Conservation (phyloP, 805 yeast genomes). For the Candida taoyuanica region DNA sequence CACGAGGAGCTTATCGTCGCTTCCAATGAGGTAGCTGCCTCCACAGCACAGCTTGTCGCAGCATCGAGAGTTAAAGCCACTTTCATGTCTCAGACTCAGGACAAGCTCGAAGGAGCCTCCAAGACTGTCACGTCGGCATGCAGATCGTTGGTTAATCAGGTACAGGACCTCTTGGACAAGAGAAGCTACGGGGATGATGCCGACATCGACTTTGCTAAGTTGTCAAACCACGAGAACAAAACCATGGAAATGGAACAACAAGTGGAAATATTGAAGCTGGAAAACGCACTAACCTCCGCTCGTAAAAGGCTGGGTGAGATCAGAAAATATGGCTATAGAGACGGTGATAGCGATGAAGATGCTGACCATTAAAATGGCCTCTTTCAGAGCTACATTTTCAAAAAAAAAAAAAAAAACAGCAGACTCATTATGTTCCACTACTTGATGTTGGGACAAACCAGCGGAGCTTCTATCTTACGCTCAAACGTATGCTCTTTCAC, state of each 20-base stretch:
- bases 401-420: too few species aligned
- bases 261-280: slow-evolving; percentile 80
- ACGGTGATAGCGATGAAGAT: slow-evolving; percentile 56
- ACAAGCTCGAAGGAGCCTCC: slow-evolving; percentile 62
- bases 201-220: slow-evolving; percentile 58
- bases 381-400: too few species aligned
- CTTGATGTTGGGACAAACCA: too few species aligned
- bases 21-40: slow-evolving; percentile 86
- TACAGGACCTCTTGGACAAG: slow-evolving; percentile 51
- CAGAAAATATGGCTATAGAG: slow-evolving; percentile 70
- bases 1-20: slow-evolving; percentile 87
- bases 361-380: too few species aligned
- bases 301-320: slow-evolving; percentile 82
- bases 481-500: too few species aligned
- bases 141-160: slow-evolving; percentile 63
- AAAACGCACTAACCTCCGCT: slow-evolving; percentile 64
- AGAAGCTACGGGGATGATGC: slow-evolving; percentile 30
- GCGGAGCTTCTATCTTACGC: too few species aligned
- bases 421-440: too few species aligned
- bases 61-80: slow-evolving; percentile 85
- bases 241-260: slow-evolving; percentile 91
- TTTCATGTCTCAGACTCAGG: slow-evolving; percentile 72
- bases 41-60: slow-evolving; percentile 89
- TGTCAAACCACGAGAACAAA: slow-evolving; percentile 75
- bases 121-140: slow-evolving; percentile 73